Conservation (phyloP, 2,329 filamentous ascomycete species). For the Neopestalotiopsis rosae region DNA sequence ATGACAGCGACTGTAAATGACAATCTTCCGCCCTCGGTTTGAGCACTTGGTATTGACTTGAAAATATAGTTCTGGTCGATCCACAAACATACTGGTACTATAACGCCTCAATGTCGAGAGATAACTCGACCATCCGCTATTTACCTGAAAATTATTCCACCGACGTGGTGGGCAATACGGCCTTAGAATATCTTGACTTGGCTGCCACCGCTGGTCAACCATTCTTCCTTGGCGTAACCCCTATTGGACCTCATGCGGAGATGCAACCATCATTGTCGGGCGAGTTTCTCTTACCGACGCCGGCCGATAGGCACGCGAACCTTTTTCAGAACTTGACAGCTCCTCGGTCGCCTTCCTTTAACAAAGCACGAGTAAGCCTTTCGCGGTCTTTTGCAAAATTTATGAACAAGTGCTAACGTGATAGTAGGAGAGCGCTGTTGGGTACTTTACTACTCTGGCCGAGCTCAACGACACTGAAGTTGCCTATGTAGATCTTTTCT, state of each 20-base stretch:
- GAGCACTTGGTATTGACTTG: conserved; percentile 38
- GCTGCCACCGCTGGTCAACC: not conserved
- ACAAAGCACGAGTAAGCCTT: conserved; percentile 37
- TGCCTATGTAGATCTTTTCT: conserved; percentile 44
- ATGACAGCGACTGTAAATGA: conserved; percentile 31
- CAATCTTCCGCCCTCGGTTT: conserved; percentile 56
- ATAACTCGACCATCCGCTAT: conserved; percentile 45
- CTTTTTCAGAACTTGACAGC: conserved; percentile 65
- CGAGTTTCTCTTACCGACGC: conserved; percentile 46
- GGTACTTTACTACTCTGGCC: conserved; percentile 28
- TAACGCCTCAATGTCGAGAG: conserved; percentile 67
- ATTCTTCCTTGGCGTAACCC: conserved; percentile 10
- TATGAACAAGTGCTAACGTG: not conserved
- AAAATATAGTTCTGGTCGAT: conserved; percentile 59
- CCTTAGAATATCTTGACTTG: not conserved
- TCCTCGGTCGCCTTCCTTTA: conserved; percentile 69
- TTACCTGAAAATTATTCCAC: conserved; percentile 47
- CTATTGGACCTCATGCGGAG: conserved; percentile 18
- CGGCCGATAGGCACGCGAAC: conserved; percentile 63
- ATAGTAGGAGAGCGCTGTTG: not conserved
- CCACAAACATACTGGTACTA: conserved; percentile 72
- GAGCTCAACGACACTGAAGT: conserved; percentile 37
- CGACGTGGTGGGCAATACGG: not conserved
- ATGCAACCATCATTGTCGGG: not conserved
- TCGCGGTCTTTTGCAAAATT: not conserved